Conservation (phyloP, 352 stramenopile genomes). For the Globisporangium takayamanum region DNA sequence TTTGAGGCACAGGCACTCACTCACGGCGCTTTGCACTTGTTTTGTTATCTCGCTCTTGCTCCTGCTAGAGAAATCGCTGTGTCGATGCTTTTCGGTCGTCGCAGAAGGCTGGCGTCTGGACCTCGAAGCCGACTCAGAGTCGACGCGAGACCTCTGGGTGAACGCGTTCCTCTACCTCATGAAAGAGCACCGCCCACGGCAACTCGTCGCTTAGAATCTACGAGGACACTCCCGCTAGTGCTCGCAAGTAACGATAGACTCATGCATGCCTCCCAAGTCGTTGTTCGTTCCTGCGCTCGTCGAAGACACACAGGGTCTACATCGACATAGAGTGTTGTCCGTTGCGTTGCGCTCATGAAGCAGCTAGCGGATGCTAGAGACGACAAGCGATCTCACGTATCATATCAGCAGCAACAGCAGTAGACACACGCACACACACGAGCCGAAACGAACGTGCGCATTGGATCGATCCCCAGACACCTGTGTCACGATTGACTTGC, state of each 20-base stretch:
- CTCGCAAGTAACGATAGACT: neutral
- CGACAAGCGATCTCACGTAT: no score
- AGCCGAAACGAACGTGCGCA: no score
- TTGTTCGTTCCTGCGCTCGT: no score
- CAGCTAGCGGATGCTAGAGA: no score
- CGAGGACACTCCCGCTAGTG: conserved; percentile 4
- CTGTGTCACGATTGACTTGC: no score
- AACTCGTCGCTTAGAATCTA: conserved; percentile 43
- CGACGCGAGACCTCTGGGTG: conserved; percentile 56
- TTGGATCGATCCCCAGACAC: no score
- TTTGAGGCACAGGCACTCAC: neutral
- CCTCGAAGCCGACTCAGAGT: conserved; percentile 65
- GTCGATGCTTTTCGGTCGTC: conserved; percentile 59
- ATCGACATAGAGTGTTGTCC: no score
- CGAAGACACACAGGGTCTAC: no score
- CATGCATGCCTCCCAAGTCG: no score
- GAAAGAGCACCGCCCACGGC: conserved; percentile 36
- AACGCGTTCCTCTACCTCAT: conserved; percentile 45
- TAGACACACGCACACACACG: no score
- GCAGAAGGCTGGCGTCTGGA: conserved; percentile 58
- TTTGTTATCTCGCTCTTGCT: conserved; percentile 1
- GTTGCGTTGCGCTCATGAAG: no score
- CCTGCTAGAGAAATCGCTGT: conserved; percentile 51
- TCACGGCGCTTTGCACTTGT: neutral
- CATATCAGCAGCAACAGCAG: no score